A percentile compares a stretch with the other conserved stretches of the same genome.
These are phyloP conservation scores for Blastobotrys capitulatus DNA, from an alignment of 1,139 yeast species.

Conservation along the genomic window DNA sequence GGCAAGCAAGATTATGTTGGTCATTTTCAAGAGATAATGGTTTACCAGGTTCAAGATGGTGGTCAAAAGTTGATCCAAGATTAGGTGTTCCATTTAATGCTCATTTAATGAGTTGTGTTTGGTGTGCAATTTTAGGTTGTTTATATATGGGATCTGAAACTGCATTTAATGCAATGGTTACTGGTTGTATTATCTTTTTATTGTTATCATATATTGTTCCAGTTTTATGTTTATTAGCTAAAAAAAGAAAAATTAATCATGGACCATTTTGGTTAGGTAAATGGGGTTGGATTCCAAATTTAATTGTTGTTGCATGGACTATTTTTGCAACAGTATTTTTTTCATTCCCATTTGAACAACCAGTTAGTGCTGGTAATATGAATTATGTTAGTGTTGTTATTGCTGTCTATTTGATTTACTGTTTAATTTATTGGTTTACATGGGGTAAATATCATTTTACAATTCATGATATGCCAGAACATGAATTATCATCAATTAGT, in stretches of 20 bases:
- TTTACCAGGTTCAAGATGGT: conserved; percentile 49
- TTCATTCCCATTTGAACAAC: conserved; percentile 71
- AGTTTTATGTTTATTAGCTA: conserved; percentile 50
- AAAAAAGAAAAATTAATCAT: conserved; percentile 39
- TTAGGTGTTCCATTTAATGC: conserved; percentile 68
- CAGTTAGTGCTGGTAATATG: conserved; percentile 59
- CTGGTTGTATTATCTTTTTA: conserved; percentile 73
- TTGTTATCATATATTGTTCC: conserved; percentile 79
- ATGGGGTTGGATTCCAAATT: conserved; percentile 57
- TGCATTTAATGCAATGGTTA: conserved; percentile 81
- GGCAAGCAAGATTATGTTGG: conserved; percentile 73
- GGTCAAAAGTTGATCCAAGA: conserved; percentile 63
- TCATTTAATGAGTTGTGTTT: conserved; percentile 51
- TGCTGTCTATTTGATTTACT: conserved; percentile 10
- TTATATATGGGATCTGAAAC: conserved; percentile 54
- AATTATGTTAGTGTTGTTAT: conserved; percentile 43
- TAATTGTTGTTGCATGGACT: conserved; percentile 57
- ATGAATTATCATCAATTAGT: not conserved
- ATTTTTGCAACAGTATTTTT: conserved; percentile 54
- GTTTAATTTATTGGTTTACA: conserved; percentile 11
- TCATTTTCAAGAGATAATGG: conserved; percentile 84
- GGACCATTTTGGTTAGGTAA: conserved; percentile 66
- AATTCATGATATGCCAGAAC: conserved; percentile 3
- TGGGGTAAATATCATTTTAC: conserved; percentile 11
- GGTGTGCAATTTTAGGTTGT: conserved; percentile 47